These are phyloP conservation scores for Lepidium sativum DNA, from an alignment of 345 rosid species.

Conservation along the genomic window DNA sequence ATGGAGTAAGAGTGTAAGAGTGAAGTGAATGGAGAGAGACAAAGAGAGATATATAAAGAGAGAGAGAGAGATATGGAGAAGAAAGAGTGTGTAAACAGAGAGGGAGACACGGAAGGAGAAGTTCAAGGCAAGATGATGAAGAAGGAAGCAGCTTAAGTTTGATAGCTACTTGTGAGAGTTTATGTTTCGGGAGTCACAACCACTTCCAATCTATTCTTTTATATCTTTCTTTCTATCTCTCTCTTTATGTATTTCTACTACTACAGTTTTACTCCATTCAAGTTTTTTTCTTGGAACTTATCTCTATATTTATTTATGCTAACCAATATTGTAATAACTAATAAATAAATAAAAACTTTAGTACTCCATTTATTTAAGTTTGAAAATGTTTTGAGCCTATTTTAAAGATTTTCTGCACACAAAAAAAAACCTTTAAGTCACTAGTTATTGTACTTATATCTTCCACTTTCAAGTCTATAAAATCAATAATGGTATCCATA, in stretches of 20 bases:
- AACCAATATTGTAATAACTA: not conserved
- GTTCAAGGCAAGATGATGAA: slow-evolving; percentile 30
- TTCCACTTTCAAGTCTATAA: no score
- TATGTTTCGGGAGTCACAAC: slow-evolving; percentile 18
- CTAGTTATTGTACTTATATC: no score
- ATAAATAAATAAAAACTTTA: no score
- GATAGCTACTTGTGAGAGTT: slow-evolving; percentile 33
- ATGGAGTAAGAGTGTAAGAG: not conserved
- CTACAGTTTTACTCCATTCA: not conserved
- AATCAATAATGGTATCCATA: no score
- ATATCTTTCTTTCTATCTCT: not conserved
- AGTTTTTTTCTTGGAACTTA: no score
- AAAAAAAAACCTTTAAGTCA: no score
- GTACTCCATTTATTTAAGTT: no score
- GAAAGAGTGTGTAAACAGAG: slow-evolving; percentile 27
- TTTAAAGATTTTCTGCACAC: no score
- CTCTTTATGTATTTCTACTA: not conserved
- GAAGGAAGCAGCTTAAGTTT: slow-evolving; percentile 13
- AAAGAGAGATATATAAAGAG: slow-evolving; percentile 20
- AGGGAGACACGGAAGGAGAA: slow-evolving; percentile 32
- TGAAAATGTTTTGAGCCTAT: no score
- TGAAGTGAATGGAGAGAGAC: not conserved
- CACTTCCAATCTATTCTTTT: not conserved
- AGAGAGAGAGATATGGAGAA: slow-evolving; percentile 32
- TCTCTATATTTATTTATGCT: not conserved